Percentiles rank a stretch among this genome's conserved stretches.
Evolutionary conservation across 495 filamentous ascomycete species (phyloP).

Genomic region (Pseudomonodictys pantanalensis): DNA sequence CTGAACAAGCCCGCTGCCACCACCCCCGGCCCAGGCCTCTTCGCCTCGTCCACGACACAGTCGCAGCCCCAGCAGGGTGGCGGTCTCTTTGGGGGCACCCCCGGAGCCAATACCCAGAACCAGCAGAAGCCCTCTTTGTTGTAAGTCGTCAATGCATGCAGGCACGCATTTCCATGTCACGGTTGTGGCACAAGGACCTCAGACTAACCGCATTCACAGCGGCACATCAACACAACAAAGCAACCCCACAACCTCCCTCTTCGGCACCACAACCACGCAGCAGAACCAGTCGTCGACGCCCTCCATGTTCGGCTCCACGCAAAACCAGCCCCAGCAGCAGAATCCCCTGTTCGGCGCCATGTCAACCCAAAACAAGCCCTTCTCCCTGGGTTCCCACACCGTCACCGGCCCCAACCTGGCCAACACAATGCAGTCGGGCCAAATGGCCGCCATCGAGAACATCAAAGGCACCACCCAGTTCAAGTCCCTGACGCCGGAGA

Average conservation of each 20-base stretch:
- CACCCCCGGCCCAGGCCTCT: conserved; percentile 47
- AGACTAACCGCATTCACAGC: conserved; percentile 27
- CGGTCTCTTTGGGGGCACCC: conserved; percentile 41
- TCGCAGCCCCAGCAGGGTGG: conserved; percentile 48
- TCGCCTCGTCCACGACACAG: conserved; percentile 48
- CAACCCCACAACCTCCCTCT: conserved; percentile 33
- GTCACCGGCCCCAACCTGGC: conserved; percentile 26
- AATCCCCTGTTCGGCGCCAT: conserved; percentile 13
- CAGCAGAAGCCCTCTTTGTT: conserved; percentile 36
- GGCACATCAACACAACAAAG: conserved; percentile 28
- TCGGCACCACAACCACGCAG: conserved; percentile 33
- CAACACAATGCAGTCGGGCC: conserved; percentile 64
- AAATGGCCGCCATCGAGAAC: conserved; percentile 65
- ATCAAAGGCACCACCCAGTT: conserved; percentile 84
- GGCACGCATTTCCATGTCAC: too few relatives aligned
- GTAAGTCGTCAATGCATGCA: too few relatives aligned
- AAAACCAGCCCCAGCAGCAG: conserved; percentile 20
- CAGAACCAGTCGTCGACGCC: conserved; percentile 24
- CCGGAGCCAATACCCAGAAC: conserved; percentile 38
- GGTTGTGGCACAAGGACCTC: conserved; percentile 6
- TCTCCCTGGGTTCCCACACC: conserved; percentile 14
- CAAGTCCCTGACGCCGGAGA: conserved; percentile 76
- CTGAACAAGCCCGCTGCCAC: conserved; percentile 30
- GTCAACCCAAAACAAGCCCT: conserved; percentile 19
- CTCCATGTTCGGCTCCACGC: conserved; percentile 34